These are phyloP conservation scores for Candida anglica DNA, from an alignment of 805 yeast species.

Conservation along the genomic window DNA sequence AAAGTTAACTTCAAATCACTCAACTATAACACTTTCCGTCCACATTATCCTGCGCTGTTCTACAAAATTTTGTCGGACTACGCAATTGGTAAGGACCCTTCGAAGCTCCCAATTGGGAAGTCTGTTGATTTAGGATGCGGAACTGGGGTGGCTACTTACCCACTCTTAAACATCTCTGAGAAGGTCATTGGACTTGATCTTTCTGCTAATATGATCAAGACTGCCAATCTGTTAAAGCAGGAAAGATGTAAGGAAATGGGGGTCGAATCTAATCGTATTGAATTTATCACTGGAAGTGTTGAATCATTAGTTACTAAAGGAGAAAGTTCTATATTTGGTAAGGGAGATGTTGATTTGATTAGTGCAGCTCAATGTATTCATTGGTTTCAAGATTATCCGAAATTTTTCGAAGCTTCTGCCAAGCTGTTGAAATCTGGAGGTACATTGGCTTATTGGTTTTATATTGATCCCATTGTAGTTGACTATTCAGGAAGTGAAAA, in stretches of 20 bases:
- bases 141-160: constrained; percentile 49
- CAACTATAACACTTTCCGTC: constrained; percentile 36
- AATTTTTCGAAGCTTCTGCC: constrained; percentile 25
- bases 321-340: constrained; percentile 10
- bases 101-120: constrained; percentile 11
- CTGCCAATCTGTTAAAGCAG: constrained; percentile 30
- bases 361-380: constrained; percentile 42
- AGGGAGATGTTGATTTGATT: constrained; percentile 25
- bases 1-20: constrained; percentile 28
- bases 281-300: constrained; percentile 28
- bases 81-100: constrained; percentile 10
- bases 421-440: constrained; percentile 39
- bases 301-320: constrained; percentile 20
- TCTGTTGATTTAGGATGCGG: constrained; percentile 50
- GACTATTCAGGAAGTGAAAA: constrained; percentile 16
- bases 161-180: constrained; percentile 34
- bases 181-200: constrained; percentile 44
- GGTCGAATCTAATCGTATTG: constrained; percentile 19
- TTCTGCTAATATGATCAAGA: constrained; percentile 43
- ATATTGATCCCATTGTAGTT: constrained; percentile 36
- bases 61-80: constrained; percentile 25
- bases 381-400: constrained; percentile 36
- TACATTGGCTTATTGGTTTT: constrained; percentile 38
- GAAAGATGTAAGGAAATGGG: constrained; percentile 22
- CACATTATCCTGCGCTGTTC: constrained; percentile 37